A percentile compares a stretch with the other conserved stretches of the same genome.
Evolutionary conservation across 192 early-diverging fungal genomes (phyloP).

Genomic region (Dissophora ornata): DNA sequence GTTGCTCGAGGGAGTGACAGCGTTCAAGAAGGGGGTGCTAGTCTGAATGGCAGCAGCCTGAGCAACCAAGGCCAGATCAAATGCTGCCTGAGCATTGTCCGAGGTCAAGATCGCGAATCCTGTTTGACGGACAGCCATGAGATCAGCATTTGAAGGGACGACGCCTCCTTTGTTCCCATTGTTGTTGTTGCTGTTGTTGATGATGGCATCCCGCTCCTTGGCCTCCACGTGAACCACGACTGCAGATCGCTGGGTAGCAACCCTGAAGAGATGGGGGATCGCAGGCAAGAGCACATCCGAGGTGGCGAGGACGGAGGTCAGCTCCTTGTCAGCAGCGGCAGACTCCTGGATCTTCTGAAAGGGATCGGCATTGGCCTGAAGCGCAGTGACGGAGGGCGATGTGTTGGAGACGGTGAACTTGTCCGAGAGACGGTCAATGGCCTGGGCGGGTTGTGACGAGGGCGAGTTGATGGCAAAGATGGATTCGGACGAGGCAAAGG

Average conservation of each 20-base stretch:
- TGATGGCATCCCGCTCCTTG: slow-evolving; percentile 55
- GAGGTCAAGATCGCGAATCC: slow-evolving; percentile 86
- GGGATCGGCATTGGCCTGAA: slow-evolving; percentile 49
- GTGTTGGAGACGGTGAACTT: slow-evolving; percentile 50
- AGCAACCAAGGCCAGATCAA: slow-evolving; percentile 85
- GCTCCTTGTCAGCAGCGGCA: slow-evolving; percentile 26
- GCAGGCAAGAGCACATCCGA: slow-evolving; percentile 56
- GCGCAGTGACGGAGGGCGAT: slow-evolving; percentile 38
- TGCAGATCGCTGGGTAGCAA: slow-evolving; percentile 58
- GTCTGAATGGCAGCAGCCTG: slow-evolving; percentile 76
- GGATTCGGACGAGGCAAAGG: slow-evolving; percentile 46
- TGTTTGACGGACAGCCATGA: slow-evolving; percentile 79
- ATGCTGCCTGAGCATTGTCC: slow-evolving; percentile 78
- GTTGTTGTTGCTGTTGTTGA: slow-evolving; percentile 22
- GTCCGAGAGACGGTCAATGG: slow-evolving; percentile 41
- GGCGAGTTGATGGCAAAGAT: slow-evolving; percentile 44
- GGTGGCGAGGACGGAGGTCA: slow-evolving; percentile 43
- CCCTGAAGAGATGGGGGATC: slow-evolving; percentile 68
- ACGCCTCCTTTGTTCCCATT: slow-evolving; percentile 9
- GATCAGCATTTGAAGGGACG: slow-evolving; percentile 57
- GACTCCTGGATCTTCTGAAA: slow-evolving; percentile 42
- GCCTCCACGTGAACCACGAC: slow-evolving; percentile 68
- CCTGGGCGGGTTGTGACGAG: slow-evolving; percentile 28
- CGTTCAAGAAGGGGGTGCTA: slow-evolving; percentile 72
- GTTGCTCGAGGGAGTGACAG: slow-evolving; percentile 57